Conservation (phyloP, 331 rosid genomes). For the Ulmus americana region DNA sequence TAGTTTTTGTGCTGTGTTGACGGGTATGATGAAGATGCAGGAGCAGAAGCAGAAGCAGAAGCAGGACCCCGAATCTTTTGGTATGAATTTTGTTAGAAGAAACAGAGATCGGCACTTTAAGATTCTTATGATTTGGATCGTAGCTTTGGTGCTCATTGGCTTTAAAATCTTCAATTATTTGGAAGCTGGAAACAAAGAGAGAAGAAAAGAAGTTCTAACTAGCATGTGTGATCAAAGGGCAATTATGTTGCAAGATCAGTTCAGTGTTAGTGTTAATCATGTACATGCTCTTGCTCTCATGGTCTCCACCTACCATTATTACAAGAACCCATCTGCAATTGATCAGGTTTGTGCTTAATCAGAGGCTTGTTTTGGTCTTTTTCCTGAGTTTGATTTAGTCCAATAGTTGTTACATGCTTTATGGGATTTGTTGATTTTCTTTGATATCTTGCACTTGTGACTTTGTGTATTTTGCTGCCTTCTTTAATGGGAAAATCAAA, state of each 20-base stretch:
- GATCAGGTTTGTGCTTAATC: conserved; percentile 66
- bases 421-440: not conserved
- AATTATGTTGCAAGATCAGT: conserved; percentile 96
- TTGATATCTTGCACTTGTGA: not conserved
- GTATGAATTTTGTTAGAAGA: no score
- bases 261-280: conserved; percentile 91
- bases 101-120: conserved; percentile 72
- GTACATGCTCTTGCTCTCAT: conserved; percentile 96
- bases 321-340: conserved; percentile 82
- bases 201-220: conserved; percentile 67
- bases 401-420: no score
- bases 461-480: not conserved
- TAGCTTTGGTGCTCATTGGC: conserved; percentile 53
- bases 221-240: conserved; percentile 98
- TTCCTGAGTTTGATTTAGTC: not conserved
- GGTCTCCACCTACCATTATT: conserved; percentile 91
- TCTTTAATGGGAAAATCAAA: conserved; percentile 14
- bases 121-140: conserved; percentile 53
- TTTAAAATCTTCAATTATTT: conserved; percentile 40
- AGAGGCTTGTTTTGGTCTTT: not conserved
- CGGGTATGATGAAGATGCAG: conserved; percentile 55
- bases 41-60: conserved; percentile 42
- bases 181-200: conserved; percentile 78
- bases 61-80: conserved; percentile 25
- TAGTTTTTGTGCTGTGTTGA: conserved; percentile 24